Percentiles rank a stretch among this genome's conserved stretches.
Evolutionary conservation across 306 rosid genomes (phyloP).

Genomic region (Erythrophleum fordii): DNA sequence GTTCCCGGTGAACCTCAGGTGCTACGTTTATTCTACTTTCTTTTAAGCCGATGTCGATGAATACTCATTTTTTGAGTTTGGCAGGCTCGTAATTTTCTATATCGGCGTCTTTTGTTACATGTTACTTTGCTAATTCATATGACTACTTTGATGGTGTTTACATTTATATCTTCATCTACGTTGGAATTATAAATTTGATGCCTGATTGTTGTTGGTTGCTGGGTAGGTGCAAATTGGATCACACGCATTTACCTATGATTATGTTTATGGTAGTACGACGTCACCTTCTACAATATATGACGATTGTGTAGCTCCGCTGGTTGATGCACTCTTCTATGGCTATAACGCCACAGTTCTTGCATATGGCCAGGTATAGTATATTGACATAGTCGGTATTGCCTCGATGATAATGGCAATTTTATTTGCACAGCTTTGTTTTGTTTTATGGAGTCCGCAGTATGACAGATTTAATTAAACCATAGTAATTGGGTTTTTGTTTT

Average conservation of each 20-base stretch:
- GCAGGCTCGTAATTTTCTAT: no score
- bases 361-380: conserved; percentile 84
- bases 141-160: not conserved
- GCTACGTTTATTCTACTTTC: not conserved
- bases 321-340: conserved; percentile 83
- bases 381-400: not conserved
- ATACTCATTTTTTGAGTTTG: not conserved
- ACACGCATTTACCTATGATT: conserved; percentile 83
- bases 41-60: not conserved
- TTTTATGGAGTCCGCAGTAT: not conserved
- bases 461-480: not conserved
- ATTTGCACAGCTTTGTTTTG: not conserved
- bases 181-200: not conserved
- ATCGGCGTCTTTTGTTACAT: not conserved
- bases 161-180: not conserved
- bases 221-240: conserved; percentile 87
- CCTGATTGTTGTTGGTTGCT: not conserved
- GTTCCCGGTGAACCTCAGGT: conserved; percentile 95
- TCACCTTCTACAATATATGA: conserved; percentile 61
- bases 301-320: conserved; percentile 87
- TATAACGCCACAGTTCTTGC: conserved; percentile 98
- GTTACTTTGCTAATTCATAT: not conserved
- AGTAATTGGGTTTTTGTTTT: conserved; percentile 9
- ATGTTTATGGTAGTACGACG: conserved; percentile 67
- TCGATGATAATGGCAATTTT: not conserved